These are phyloP conservation scores for Anthracocystis setariae DNA, from an alignment of 1,284 basidiomycete species.

Conservation along the genomic window DNA sequence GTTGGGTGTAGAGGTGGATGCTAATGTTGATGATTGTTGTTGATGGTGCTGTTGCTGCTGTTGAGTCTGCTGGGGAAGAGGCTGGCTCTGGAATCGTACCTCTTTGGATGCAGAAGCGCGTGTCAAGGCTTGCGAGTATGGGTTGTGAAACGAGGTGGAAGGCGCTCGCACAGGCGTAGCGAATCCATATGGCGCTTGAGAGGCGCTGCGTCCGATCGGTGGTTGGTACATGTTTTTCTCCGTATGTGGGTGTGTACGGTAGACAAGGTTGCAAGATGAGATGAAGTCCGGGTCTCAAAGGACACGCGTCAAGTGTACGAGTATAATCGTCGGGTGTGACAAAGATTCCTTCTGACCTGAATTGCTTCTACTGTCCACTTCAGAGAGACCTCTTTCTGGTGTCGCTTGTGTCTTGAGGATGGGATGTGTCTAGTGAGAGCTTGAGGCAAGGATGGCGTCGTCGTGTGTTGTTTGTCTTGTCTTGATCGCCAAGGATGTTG, in stretches of 20 bases:
- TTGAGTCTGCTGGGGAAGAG: constrained; percentile 22
- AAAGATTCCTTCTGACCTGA: too few relatives aligned
- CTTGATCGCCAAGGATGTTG: not conserved
- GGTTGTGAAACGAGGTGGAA: constrained; percentile 17
- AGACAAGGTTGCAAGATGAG: not conserved
- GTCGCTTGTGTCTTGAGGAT: not conserved
- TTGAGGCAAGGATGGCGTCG: not conserved
- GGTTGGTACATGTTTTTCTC: constrained; percentile 9
- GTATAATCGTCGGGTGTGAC: too few relatives aligned
- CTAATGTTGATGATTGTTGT: constrained; percentile 2
- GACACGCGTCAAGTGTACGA: too few relatives aligned
- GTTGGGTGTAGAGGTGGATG: constrained; percentile 8
- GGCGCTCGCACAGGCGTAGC: constrained; percentile 31
- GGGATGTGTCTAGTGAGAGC: not conserved
- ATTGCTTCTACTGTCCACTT: too few relatives aligned
- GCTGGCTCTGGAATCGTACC: constrained; percentile 41
- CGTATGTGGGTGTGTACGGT: not conserved
- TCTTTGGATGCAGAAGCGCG: constrained; percentile 22
- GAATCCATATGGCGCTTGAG: constrained; percentile 19
- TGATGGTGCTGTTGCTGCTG: constrained; percentile 3
- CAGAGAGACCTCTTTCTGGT: not conserved
- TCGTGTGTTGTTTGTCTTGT: not conserved
- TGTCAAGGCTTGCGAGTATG: constrained; percentile 30
- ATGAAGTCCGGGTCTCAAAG: constrained; percentile 1
- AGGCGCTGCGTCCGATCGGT: constrained; percentile 4